These are phyloP conservation scores for Teratosphaeria zuluensis DNA, from an alignment of 2,329 filamentous ascomycete genomes.

Conservation along the genomic window DNA sequence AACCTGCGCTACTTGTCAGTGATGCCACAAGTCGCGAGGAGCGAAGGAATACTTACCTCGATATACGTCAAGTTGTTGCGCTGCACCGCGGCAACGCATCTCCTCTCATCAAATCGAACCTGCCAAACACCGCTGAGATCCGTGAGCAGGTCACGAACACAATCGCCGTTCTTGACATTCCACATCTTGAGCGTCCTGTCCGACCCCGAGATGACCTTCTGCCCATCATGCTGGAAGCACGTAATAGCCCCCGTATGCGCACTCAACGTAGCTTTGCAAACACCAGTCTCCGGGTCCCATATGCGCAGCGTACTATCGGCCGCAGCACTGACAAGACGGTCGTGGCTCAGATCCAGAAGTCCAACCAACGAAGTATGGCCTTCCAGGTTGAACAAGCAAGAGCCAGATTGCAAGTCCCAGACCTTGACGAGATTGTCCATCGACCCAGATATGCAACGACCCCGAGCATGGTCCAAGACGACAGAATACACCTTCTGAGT, in stretches of 20 bases:
- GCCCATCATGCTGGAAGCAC: conserved; percentile 94
- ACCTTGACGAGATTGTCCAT: conserved; percentile 99
- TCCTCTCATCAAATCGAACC: conserved; percentile 90
- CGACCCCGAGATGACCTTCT: conserved; percentile 93
- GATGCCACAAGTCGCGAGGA: background rate
- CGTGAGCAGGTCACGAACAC: conserved; percentile 82
- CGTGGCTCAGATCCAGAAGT: conserved; percentile 77
- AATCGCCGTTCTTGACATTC: conserved; percentile 88
- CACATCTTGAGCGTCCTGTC: conserved; percentile 98
- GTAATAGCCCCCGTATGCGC: conserved; percentile 97
- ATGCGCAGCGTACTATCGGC: conserved; percentile 92
- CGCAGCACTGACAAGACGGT: conserved; percentile 85
- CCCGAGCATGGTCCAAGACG: conserved; percentile 81
- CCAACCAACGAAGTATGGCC: conserved; percentile 89
- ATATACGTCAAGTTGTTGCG: conserved; percentile 87
- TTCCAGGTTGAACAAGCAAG: conserved; percentile 79
- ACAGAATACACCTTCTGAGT: conserved; percentile 94
- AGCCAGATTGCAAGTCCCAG: conserved; percentile 83
- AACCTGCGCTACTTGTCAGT: conserved; percentile 49
- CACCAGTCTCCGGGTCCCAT: conserved; percentile 89
- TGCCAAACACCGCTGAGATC: conserved; percentile 98
- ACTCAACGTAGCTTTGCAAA: conserved; percentile 80
- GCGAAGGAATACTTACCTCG: conserved; percentile 54
- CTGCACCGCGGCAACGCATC: conserved; percentile 94
- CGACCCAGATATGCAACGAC: conserved; percentile 91